Evolutionary conservation across 805 yeast species (phyloP).

Genomic region (Ogataea parapolymorpha): DNA sequence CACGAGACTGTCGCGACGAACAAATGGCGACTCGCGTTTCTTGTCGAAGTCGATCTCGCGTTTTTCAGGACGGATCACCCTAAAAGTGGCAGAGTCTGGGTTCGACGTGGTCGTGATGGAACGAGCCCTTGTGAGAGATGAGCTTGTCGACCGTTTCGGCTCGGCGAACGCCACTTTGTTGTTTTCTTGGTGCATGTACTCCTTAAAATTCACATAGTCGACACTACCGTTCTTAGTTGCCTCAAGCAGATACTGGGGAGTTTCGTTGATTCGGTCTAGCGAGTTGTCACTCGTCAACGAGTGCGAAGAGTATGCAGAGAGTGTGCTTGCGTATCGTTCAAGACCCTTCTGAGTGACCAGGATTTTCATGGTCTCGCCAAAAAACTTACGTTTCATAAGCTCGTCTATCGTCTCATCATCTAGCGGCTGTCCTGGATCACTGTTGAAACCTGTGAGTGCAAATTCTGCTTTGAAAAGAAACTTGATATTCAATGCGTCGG

Average conservation of each 20-base stretch:
- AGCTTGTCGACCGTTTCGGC: conserved; percentile 20
- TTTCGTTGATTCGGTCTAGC: conserved; percentile 44
- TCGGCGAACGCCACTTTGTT: conserved; percentile 2
- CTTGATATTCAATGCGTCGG: conserved; percentile 33
- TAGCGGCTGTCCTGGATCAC: conserved; percentile 53
- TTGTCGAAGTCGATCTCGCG: conserved; percentile 80
- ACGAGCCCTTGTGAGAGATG: conserved; percentile 28
- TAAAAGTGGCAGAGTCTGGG: conserved; percentile 45
- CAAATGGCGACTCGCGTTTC: conserved; percentile 70
- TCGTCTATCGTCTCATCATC: conserved; percentile 45
- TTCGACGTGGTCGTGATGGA: conserved; percentile 29
- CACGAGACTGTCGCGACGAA: conserved; percentile 46
- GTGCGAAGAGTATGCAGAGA: conserved; percentile 50
- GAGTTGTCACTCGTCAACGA: conserved; percentile 47
- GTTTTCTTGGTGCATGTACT: conserved; percentile 18
- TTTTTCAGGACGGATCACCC: conserved; percentile 62
- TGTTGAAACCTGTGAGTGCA: conserved; percentile 68
- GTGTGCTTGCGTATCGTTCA: not conserved
- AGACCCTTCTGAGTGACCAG: conserved; percentile 14
- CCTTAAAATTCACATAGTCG: conserved; percentile 61
- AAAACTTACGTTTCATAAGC: conserved; percentile 35
- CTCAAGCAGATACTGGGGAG: conserved; percentile 65
- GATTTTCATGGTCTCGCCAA: conserved; percentile 25
- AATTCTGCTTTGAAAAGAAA: conserved; percentile 21
- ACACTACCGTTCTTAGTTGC: conserved; percentile 30